Percentiles rank a stretch among this genome's conserved stretches.
These are phyloP conservation scores for Raphanus sativus DNA, from an alignment of 345 rosid genomes.

Conservation along the genomic window DNA sequence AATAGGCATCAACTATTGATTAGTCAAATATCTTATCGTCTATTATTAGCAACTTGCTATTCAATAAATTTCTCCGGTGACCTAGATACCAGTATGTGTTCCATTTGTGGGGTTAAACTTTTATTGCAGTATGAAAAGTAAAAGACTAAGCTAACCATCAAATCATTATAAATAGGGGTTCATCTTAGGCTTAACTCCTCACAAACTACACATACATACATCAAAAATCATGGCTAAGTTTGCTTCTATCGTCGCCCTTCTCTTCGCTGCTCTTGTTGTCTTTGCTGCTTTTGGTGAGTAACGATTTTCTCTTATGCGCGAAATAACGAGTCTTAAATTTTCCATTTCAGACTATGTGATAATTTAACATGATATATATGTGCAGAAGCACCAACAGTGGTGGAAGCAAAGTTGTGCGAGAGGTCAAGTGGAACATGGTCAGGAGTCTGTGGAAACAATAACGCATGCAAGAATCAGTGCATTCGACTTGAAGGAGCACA, in stretches of 20 bases:
- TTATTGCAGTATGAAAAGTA: not conserved
- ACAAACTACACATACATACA: not conserved
- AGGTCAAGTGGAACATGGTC: constrained; percentile 30
- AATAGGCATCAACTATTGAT: not conserved
- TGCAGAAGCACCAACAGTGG: constrained; percentile 19
- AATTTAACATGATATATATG: not conserved
- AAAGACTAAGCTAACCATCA: not conserved
- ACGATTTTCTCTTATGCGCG: not conserved
- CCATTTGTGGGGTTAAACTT: not conserved
- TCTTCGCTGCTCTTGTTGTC: constrained; percentile 24
- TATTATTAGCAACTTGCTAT: not conserved
- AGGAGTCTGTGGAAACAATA: constrained; percentile 24
- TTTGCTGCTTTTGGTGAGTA: constrained; percentile 33
- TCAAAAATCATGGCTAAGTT: constrained; percentile 26
- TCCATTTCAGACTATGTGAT: not conserved
- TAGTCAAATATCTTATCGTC: not conserved
- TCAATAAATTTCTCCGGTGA: not conserved
- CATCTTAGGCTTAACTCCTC: not conserved
- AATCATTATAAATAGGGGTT: not conserved
- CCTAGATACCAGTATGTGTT: not conserved
- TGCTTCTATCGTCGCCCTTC: constrained; percentile 14
- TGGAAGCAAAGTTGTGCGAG: constrained; percentile 24
- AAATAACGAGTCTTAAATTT: not conserved
- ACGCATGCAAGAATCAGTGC: constrained; percentile 12
- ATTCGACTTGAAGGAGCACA: constrained; percentile 36